Percentiles rank a stretch among this genome's conserved stretches.
These are phyloP conservation scores for Fusarium palustre DNA, from an alignment of 2,329 filamentous ascomycete genomes.

Conservation along the genomic window DNA sequence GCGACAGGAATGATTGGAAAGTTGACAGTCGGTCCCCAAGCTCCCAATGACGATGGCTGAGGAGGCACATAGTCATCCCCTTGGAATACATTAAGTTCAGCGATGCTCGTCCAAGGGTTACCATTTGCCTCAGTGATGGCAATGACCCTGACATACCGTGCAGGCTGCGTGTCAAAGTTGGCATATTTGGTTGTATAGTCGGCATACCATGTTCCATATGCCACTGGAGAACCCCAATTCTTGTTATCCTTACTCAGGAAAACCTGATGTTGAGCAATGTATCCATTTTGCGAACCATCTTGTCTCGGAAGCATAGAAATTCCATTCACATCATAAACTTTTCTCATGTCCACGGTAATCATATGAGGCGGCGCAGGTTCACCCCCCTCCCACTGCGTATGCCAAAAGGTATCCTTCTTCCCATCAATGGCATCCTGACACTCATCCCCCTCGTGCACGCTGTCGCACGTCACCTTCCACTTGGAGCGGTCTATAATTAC, in stretches of 20 bases:
- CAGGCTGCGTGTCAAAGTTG: conserved; percentile 33
- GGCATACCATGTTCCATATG: conserved; percentile 30
- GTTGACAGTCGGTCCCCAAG: conserved; percentile 32
- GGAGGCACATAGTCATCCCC: conserved; percentile 8
- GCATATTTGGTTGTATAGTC: conserved; percentile 27
- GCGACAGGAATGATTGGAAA: conserved; percentile 34
- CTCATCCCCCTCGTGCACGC: conserved; percentile 9
- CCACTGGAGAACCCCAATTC: conserved; percentile 24
- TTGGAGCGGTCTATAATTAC: conserved; percentile 15
- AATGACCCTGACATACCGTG: conserved; percentile 11
- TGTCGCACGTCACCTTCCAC: conserved; percentile 31
- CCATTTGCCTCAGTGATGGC: conserved; percentile 16
- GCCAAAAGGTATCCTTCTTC: conserved; percentile 9
- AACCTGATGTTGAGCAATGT: conserved; percentile 17
- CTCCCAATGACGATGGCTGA: neutral
- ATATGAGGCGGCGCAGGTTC: conserved; percentile 27
- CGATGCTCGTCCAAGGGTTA: conserved; percentile 23
- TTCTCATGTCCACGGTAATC: conserved; percentile 31
- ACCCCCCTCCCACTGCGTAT: conserved; percentile 17
- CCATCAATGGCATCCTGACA: conserved; percentile 28
- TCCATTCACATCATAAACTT: conserved; percentile 22
- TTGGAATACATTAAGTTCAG: conserved; percentile 30
- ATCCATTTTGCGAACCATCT: conserved; percentile 15
- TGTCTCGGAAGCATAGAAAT: conserved; percentile 34
- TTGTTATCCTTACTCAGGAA: conserved; percentile 23